Base-by-base conservation (phyloP, 2,329 filamentous ascomycete species). In the Pseudocercospora eumusae region DNA sequence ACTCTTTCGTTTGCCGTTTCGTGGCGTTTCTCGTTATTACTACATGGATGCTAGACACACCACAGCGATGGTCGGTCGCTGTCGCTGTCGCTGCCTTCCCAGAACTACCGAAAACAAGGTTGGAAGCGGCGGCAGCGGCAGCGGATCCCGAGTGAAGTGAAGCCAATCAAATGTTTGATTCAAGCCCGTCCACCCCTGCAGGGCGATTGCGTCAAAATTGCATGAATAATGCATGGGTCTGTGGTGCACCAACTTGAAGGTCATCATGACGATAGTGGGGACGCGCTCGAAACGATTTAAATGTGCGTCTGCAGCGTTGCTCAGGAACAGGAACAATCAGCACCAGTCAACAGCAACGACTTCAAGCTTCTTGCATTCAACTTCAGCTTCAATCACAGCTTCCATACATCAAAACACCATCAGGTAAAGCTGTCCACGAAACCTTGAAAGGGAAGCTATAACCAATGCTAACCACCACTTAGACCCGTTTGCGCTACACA, bases 401-500 rank as follows among this genome's bases (percentile, higher is more conserved):
- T 42, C 33, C 13, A 44, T 25, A 25, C 53, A 31, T 52, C 25
- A 25, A 52, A 52, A 8, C 47, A 52, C 47, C 15, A 7, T 15
- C 15, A n/a, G 18, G 25, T 25, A 10, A 31, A 15, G 13, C 25
- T n/a, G 23, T 52, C 8, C 13, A 11, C n/a, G 36, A 5, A 40
- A n/a, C 36, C 15, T 2, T 40, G 7, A 18, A n/a, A 40, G 36
- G n/a, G 9, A 40, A 40, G 36, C 36, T 40, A 7, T 1, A 47
- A 15, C 44, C 44, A 18, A 45, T 53, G 42, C 40, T 36, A 31
- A 40, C 10, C 31, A 60, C 31, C 59, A 40, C 25, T 52, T 59
- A 47, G 20, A 57, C 52, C 57, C 59, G 10, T 61, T 57, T 50
- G 20, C 33, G 15, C 42, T 33, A 36, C 53, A 20, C 31, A 61